Evolutionary conservation across 2,329 filamentous ascomycete genomes (phyloP).

Genomic region (Hortaea werneckii): DNA sequence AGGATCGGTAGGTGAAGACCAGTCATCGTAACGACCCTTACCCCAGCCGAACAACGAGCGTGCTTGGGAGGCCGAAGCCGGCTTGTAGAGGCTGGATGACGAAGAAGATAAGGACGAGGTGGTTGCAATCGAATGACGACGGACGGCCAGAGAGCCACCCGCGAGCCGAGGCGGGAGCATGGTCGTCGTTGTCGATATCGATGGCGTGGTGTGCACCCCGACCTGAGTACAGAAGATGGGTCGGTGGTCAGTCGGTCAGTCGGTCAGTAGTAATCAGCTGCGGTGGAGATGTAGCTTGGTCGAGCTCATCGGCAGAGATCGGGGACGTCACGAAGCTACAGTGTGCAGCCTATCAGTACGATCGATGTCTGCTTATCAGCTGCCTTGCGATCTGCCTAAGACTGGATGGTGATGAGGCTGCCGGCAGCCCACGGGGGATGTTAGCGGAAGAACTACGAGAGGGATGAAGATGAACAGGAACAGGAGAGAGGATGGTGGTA

Average conservation of each 20-base stretch:
- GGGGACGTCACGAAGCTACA: too few relatives aligned
- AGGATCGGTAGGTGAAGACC: conserved; percentile 23
- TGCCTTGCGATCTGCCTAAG: too few relatives aligned
- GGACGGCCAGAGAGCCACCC: conserved; percentile 6
- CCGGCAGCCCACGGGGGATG: too few relatives aligned
- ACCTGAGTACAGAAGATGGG: too few relatives aligned
- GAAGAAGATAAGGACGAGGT: conserved; percentile 3
- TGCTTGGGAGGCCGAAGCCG: conserved; percentile 7
- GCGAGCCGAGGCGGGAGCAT: conserved; percentile 21
- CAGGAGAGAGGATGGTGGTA: too few relatives aligned
- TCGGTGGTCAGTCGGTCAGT: too few relatives aligned
- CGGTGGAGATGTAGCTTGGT: not conserved
- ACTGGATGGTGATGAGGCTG: too few relatives aligned
- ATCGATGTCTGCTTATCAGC: too few relatives aligned
- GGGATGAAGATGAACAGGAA: too few relatives aligned
- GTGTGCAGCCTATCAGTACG: too few relatives aligned
- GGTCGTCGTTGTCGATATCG: not conserved
- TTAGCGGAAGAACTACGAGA: too few relatives aligned
- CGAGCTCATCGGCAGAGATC: too few relatives aligned
- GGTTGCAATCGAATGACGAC: conserved; percentile 1
- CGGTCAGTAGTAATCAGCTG: not conserved
- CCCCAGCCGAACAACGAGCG: conserved; percentile 20
- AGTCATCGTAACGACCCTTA: conserved; percentile 11
- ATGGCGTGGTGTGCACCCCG: not conserved
- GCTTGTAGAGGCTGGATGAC: conserved; percentile 1